phyloP scores from a whole-genome alignment of 1,284 basidiomycete species.

The Rhodotorula glutinis region DNA sequence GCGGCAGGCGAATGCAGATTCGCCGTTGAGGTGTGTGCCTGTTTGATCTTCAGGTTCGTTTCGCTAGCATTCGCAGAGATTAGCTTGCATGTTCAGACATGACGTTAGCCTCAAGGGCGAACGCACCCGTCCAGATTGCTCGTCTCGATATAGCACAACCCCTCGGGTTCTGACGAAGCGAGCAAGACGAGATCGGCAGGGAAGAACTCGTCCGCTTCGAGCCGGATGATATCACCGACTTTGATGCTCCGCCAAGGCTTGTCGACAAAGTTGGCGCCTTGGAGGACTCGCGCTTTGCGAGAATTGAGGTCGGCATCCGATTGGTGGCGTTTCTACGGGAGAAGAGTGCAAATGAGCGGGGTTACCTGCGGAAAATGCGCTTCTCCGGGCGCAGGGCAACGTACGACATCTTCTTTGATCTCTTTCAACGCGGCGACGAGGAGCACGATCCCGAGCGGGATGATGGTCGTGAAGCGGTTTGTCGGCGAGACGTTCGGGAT shows the following conservation, averaged over 20 bases:
- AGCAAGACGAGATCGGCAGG: slow-evolving; percentile 90
- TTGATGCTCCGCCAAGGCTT: slow-evolving; percentile 84
- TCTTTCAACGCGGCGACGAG: slow-evolving; percentile 97
- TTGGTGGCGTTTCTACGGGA: slow-evolving; percentile 75
- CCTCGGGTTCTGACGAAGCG: slow-evolving; percentile 90
- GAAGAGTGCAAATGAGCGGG: neutral
- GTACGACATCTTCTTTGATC: slow-evolving; percentile 79
- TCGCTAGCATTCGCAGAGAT: slow-evolving; percentile 58
- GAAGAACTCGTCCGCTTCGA: slow-evolving; percentile 91
- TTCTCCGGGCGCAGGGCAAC: slow-evolving; percentile 16
- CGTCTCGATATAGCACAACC: slow-evolving; percentile 95
- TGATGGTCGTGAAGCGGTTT: slow-evolving; percentile 92
- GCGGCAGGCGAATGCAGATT: slow-evolving; percentile 71
- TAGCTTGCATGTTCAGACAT: too few relatives aligned
- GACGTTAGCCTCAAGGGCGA: neutral
- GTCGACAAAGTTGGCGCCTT: slow-evolving; percentile 61
- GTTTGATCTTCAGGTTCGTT: slow-evolving; percentile 99
- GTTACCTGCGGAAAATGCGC: neutral
- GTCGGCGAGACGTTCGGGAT: slow-evolving; percentile 97
- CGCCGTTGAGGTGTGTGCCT: slow-evolving; percentile 80
- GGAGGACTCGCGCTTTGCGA: slow-evolving; percentile 72
- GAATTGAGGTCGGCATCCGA: slow-evolving; percentile 91
- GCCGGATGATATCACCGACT: slow-evolving; percentile 87
- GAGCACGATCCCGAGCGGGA: slow-evolving; percentile 81
- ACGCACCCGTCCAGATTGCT: slow-evolving; percentile 91